These are phyloP conservation scores for Thermochaetoides thermophila DNA, from an alignment of 495 filamentous ascomycete genomes.

Conservation along the genomic window DNA sequence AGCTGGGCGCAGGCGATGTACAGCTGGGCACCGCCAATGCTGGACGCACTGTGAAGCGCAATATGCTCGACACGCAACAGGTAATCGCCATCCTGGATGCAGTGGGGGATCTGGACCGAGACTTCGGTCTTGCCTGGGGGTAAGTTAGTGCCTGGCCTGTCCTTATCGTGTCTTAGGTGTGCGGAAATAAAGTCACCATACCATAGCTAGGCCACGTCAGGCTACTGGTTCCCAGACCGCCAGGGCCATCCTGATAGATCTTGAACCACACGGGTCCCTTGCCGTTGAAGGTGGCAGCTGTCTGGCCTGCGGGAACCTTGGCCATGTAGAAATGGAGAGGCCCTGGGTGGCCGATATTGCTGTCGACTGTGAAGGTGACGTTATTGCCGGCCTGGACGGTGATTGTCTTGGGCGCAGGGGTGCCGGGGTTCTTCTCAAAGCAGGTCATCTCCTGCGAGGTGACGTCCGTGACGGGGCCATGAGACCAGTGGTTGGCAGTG, in stretches of 20 bases:
- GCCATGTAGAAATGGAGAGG: slow-evolving; percentile 34
- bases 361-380: slow-evolving; percentile 31
- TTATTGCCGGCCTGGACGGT: slow-evolving; percentile 29
- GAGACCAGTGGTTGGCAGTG: slow-evolving; percentile 29
- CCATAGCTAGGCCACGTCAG: slow-evolving; percentile 32
- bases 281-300: slow-evolving; percentile 32
- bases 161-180: background rate
- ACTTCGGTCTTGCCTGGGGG: slow-evolving; percentile 18
- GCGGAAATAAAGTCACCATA: slow-evolving; percentile 6
- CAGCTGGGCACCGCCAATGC: slow-evolving; percentile 37
- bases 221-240: slow-evolving; percentile 15
- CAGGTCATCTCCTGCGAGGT: slow-evolving; percentile 29
- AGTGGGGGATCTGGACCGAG: slow-evolving; percentile 30
- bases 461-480: slow-evolving; percentile 23
- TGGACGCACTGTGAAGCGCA: slow-evolving; percentile 31
- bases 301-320: slow-evolving; percentile 32
- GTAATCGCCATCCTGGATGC: slow-evolving; percentile 40
- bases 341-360: slow-evolving; percentile 26
- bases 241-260: slow-evolving; percentile 33
- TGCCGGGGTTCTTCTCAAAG: slow-evolving; percentile 18
- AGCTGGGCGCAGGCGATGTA: slow-evolving; percentile 37
- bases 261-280: slow-evolving; percentile 40
- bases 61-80: slow-evolving; percentile 45
- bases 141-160: background rate
- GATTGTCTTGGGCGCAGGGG: slow-evolving; percentile 15